Base-by-base conservation (phyloP, 331 rosid genomes). In the Quercus phellos region DNA sequence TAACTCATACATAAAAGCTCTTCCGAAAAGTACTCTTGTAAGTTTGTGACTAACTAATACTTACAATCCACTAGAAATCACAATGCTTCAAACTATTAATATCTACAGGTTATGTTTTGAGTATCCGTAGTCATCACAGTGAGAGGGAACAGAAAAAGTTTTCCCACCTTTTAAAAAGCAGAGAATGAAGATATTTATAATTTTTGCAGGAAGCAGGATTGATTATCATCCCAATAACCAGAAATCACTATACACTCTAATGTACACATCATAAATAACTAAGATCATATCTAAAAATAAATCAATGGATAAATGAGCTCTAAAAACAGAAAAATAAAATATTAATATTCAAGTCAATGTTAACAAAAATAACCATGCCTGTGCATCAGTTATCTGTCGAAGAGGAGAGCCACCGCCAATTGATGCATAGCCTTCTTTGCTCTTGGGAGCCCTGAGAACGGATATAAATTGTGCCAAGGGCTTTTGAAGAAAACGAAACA, bases 361-460 rank as follows among this genome's bases (percentile, higher is more conserved):
- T 35, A 70, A 61, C 18, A 38, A 35, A 73, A 81, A 34, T 77
- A 3, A 21, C 29, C 88, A 78, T 89, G 89, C 98, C 96, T 94
- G 98, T 24, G 89, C 96, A 83, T 94, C 96, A 76, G 98, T 94
- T 63, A 94, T 92, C 13, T 85, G 87, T 61, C 97, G 89, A 56
- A 94, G 90, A 80, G 98, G 98, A 84, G 98, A 94, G 74, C 98
- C 98, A 55, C 98, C 98, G 24, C 98, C 98, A 82, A 94, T 94
- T 67, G 98, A 85, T 63, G 98, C 98, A 78, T 94, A 94, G 74
- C 98, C 98, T 86, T 94, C 98, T 87, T 88, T 94, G 90, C 97
- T 92, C 87, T 94, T 94, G 2, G 98, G 94, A 35, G 97, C 97
- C 79, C 98, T 87, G 70, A 83, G 55, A 85, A 80, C 88, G 67